These are phyloP conservation scores for Crithidia sp. DNA, from an alignment of 208 protist species.

Conservation along the genomic window DNA sequence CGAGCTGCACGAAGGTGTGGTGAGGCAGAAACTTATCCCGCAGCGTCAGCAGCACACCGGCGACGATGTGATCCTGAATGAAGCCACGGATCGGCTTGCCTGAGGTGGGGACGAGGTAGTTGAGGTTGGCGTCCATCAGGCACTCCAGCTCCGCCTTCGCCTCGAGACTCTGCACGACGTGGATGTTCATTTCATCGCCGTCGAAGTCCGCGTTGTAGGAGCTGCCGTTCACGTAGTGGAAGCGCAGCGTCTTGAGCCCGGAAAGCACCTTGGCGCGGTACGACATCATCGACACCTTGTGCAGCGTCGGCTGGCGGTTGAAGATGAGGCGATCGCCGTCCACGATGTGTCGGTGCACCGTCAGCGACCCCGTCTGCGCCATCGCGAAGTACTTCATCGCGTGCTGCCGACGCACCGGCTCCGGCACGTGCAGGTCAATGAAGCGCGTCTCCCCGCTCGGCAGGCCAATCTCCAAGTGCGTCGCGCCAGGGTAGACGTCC, in stretches of 20 bases:
- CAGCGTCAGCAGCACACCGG: slow-evolving; percentile 96
- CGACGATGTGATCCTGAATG: slow-evolving; percentile 99
- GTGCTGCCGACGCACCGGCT: slow-evolving; percentile 78
- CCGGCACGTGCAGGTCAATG: slow-evolving; percentile 76
- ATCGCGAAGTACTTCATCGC: slow-evolving; percentile 83
- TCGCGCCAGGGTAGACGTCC: slow-evolving; percentile 98
- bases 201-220: slow-evolving; percentile 99
- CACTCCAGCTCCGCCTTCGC: slow-evolving; percentile 95
- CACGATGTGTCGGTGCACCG: slow-evolving; percentile 97
- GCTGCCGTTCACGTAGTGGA: slow-evolving; percentile 99
- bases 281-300: slow-evolving; percentile 99
- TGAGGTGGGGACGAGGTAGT: slow-evolving; percentile 96
- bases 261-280: slow-evolving; percentile 94
- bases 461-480: slow-evolving; percentile 90
- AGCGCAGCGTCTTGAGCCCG: slow-evolving; percentile 96
- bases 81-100: slow-evolving; percentile 99
- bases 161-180: slow-evolving; percentile 97
- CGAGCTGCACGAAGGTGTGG: slow-evolving; percentile 93
- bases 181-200: slow-evolving; percentile 99
- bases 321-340: slow-evolving; percentile 98
- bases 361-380: slow-evolving; percentile 72
- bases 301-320: slow-evolving; percentile 99
- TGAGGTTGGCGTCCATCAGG: slow-evolving; percentile 95
- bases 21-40: slow-evolving; percentile 96
- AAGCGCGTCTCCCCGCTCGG: slow-evolving; percentile 78